phyloP scores from a whole-genome alignment of 192 early-diverging fungal genomes.

The Backusella luteola region DNA sequence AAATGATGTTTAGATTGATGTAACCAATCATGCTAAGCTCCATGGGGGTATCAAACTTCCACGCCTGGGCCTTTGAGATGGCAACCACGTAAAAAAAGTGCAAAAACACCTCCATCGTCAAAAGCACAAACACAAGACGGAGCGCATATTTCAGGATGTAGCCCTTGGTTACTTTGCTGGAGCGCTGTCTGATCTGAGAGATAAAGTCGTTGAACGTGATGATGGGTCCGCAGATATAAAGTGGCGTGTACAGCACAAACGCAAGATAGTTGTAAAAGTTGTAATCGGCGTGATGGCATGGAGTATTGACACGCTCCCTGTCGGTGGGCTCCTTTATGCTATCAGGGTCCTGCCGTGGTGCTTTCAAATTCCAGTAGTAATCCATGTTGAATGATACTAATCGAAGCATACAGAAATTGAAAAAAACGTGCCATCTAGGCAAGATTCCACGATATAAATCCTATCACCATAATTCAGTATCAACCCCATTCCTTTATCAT shows the following conservation, averaged over 20 bases:
- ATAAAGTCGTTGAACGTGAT: slow-evolving; percentile 93
- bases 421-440: slow-evolving; percentile 83
- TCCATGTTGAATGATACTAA: slow-evolving; percentile 95
- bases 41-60: slow-evolving; percentile 69
- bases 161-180: slow-evolving; percentile 12
- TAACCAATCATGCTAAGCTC: slow-evolving; percentile 86
- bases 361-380: slow-evolving; percentile 71
- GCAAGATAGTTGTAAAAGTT: slow-evolving; percentile 74
- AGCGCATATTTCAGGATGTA: slow-evolving; percentile 55
- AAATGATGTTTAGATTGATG: slow-evolving; percentile 86
- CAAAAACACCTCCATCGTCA: slow-evolving; percentile 86
- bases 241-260: slow-evolving; percentile 85
- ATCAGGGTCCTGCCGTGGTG: slow-evolving; percentile 17
- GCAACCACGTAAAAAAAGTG: slow-evolving; percentile 89
- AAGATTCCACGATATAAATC: slow-evolving; percentile 71
- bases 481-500: background rate
- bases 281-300: slow-evolving; percentile 67
- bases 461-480: slow-evolving; percentile 12
- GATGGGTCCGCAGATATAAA: slow-evolving; percentile 94
- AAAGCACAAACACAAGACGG: slow-evolving; percentile 56
- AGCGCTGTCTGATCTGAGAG: slow-evolving; percentile 56
- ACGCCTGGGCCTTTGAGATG: slow-evolving; percentile 80
- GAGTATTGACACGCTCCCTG: slow-evolving; percentile 57
- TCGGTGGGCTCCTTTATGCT: slow-evolving; percentile 33
- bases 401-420: slow-evolving; percentile 87